These are phyloP conservation scores for Vitis hybrid DNA, from an alignment of 177 flowering plant species.

Conservation along the genomic window DNA sequence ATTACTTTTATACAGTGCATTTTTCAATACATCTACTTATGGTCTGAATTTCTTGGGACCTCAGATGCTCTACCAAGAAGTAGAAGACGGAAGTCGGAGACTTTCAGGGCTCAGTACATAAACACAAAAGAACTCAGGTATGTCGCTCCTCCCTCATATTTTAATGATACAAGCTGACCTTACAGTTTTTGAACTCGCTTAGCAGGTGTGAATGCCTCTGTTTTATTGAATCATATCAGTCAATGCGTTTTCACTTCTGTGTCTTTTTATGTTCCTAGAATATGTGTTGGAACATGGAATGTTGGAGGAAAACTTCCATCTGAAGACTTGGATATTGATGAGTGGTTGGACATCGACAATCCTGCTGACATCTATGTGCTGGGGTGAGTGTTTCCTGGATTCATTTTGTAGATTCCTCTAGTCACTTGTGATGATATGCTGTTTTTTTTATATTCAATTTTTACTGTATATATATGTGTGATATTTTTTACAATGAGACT, in stretches of 20 bases:
- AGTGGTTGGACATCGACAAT: constrained; percentile 69
- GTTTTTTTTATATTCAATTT: background rate
- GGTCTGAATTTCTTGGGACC: constrained; percentile 12
- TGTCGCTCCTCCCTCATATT: background rate
- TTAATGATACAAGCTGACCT: background rate
- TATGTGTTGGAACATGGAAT: constrained; percentile 93
- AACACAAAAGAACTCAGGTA: constrained; percentile 79
- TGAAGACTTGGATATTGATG: constrained; percentile 76
- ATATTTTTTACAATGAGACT: too few species aligned
- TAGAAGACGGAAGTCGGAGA: constrained; percentile 85
- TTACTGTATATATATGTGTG: background rate
- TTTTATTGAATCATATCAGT: background rate
- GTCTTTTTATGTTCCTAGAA: constrained; percentile 33
- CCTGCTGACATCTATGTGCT: constrained; percentile 94
- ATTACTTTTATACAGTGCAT: background rate
- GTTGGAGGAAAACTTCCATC: constrained; percentile 86
- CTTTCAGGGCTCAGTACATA: constrained; percentile 86
- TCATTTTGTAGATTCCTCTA: background rate
- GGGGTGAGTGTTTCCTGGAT: constrained; percentile 54
- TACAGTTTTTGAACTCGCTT: background rate
- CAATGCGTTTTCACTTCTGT: background rate
- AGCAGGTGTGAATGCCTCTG: background rate
- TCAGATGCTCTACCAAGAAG: constrained; percentile 47
- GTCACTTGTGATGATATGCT: background rate
- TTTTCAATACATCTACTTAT: constrained; percentile 1